Base-by-base conservation (phyloP, 345 rosid genomes). In the Pugionium dolabratum region DNA sequence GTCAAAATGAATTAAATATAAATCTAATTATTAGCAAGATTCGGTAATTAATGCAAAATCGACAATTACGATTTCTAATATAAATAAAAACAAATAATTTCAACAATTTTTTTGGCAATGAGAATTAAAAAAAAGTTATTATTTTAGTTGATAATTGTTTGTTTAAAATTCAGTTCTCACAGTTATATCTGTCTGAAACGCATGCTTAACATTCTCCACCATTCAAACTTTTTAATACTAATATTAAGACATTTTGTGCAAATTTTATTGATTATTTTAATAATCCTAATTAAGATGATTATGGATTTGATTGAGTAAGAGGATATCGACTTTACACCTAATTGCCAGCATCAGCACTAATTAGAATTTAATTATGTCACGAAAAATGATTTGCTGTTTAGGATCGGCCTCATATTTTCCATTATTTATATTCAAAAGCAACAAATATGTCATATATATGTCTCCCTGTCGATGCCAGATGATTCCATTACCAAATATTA, bases 321-420 rank as follows among this genome's bases (percentile, higher is more conserved):
- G 31, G 65, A 72, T 64, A 64, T 64, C 59, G 67, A 72, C 76
- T 72, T 41, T 56, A 64, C 11, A 72, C 70, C 76, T 72, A 72
- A 64, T 64, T 54, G 34, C 65, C 70, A 71, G 44, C 75, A 71
- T 64, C 64, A 56, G 59, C 65, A 64, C 70, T 72, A 49, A 41
- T 56, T 62, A 47, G 44, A 59, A 54, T 45, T 63, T 71, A 40
- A 39, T 57, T 48, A 47, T 64, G 46, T 51, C 26, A 34, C 1
- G 33, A 40, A 26, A 7, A 27, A 47, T 64, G 64, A 71, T 71
- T 64, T 64, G 75, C 27, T 72, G 66, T 72, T 66, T 64, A 9
- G 33, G 2, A 57, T 49, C 46, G 4, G 49, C 70, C 30, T 58
- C 54, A 18, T 57, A 49, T 6, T 54, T 54, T 55, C 7, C 29